Evolutionary conservation across 441 rosid species (phyloP).

Genomic region (Pelargonium australe): DNA sequence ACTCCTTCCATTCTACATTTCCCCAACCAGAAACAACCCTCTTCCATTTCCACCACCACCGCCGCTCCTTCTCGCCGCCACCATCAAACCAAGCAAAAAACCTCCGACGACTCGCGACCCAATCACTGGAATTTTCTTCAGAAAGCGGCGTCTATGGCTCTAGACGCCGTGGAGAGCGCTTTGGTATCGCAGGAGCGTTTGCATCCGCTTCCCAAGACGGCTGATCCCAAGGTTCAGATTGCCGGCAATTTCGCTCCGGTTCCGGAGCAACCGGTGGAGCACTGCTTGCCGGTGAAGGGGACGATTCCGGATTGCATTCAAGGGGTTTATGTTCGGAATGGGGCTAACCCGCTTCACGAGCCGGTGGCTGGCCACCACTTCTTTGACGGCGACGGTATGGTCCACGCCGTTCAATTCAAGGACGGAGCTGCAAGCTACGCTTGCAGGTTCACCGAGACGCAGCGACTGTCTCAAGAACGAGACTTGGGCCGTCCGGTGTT

Average conservation of each 20-base stretch:
- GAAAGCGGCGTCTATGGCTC: conserved; percentile 42
- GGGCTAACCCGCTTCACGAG: conserved; percentile 68
- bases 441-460: conserved; percentile 67
- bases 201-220: conserved; percentile 51
- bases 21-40: background rate
- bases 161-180: conserved; percentile 48
- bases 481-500: conserved; percentile 52
- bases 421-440: conserved; percentile 51
- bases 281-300: conserved; percentile 44
- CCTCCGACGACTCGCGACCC: too few species aligned
- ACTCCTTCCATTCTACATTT: background rate
- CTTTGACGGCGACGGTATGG: conserved; percentile 87
- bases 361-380: conserved; percentile 75
- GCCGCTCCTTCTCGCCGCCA: too few species aligned
- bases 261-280: conserved; percentile 50
- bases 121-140: conserved; percentile 37
- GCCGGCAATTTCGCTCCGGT: conserved; percentile 28
- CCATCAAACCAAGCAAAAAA: too few species aligned
- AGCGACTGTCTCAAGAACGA: conserved; percentile 51
- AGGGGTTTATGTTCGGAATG: conserved; percentile 71
- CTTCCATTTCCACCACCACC: background rate
- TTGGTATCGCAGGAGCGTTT: conserved; percentile 42
- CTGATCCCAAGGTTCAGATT: conserved; percentile 57
- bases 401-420: conserved; percentile 53
- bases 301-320: conserved; percentile 45